Percentiles rank a stretch among this genome's conserved stretches.
Evolutionary conservation across 805 yeast genomes (phyloP).

Genomic region (Saccharomyces jurei): DNA sequence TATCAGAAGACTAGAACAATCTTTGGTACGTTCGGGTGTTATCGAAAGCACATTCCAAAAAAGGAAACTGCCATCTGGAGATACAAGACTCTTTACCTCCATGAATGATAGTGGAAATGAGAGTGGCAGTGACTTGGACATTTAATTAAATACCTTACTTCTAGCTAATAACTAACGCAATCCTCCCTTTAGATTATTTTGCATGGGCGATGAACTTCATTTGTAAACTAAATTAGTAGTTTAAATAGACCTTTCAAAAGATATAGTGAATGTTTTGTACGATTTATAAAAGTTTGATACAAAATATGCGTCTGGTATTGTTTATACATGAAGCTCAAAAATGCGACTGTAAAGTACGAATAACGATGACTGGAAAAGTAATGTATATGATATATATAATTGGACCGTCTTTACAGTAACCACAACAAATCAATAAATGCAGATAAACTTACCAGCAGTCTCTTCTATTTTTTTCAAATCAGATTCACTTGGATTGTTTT

Average conservation of each 20-base stretch:
- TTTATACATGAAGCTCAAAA: background rate
- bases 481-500: background rate
- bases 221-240: no score
- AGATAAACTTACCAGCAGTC: background rate
- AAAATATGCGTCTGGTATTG: background rate
- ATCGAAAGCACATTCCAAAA: background rate
- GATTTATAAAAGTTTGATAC: background rate
- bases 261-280: background rate
- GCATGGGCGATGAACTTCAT: background rate
- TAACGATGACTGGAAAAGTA: background rate
- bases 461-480: background rate
- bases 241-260: background rate
- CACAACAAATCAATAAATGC: background rate
- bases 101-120: conserved; percentile 1
- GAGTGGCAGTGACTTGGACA: conserved; percentile 9
- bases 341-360: background rate
- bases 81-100: background rate
- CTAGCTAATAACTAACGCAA: background rate
- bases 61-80: background rate
- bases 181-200: background rate
- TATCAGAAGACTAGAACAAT: conserved; percentile 41
- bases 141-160: background rate
- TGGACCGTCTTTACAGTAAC: background rate
- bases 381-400: background rate
- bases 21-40: conserved; percentile 12